These are phyloP conservation scores for Rhodotorula toruloides DNA, from an alignment of 768 basidiomycete species.

Conservation along the genomic window DNA sequence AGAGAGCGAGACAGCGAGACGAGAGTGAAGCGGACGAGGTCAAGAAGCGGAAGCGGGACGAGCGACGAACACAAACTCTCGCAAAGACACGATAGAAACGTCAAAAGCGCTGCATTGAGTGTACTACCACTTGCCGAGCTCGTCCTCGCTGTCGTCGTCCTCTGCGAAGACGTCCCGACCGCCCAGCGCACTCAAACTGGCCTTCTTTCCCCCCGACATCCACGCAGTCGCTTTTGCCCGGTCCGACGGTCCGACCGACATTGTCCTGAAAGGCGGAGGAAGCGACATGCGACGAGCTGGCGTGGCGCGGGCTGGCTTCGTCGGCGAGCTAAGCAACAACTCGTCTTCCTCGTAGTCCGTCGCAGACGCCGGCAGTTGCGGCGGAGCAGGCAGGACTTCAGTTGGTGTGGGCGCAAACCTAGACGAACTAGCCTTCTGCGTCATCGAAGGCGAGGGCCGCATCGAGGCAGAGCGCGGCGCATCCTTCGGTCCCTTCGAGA, in stretches of 20 bases:
- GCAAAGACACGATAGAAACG: too few relatives aligned
- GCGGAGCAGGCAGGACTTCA: not conserved
- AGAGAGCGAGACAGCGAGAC: too few relatives aligned
- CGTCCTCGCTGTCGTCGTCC: not conserved
- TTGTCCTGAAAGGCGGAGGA: not conserved
- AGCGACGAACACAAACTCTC: too few relatives aligned
- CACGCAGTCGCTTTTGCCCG: too few relatives aligned
- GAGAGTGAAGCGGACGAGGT: too few relatives aligned
- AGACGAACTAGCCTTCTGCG: not conserved
- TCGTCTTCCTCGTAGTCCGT: not conserved
- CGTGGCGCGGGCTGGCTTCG: not conserved
- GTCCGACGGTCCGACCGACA: slow-evolving; percentile 2
- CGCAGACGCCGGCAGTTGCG: not conserved
- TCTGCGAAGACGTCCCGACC: not conserved
- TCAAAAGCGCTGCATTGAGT: too few relatives aligned
- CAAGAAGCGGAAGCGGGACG: too few relatives aligned
- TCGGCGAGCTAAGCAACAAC: not conserved
- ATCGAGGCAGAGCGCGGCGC: not conserved
- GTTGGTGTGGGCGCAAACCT: not conserved
- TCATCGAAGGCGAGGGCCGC: not conserved
- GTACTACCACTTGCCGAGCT: not conserved
- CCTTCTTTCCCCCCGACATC: too few relatives aligned
- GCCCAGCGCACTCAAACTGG: not conserved
- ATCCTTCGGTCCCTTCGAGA: not conserved
- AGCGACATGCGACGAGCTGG: not conserved